Evolutionary conservation across 108 stramenopile species (phyloP).

Genomic region (Hondaea fermentalgiana): DNA sequence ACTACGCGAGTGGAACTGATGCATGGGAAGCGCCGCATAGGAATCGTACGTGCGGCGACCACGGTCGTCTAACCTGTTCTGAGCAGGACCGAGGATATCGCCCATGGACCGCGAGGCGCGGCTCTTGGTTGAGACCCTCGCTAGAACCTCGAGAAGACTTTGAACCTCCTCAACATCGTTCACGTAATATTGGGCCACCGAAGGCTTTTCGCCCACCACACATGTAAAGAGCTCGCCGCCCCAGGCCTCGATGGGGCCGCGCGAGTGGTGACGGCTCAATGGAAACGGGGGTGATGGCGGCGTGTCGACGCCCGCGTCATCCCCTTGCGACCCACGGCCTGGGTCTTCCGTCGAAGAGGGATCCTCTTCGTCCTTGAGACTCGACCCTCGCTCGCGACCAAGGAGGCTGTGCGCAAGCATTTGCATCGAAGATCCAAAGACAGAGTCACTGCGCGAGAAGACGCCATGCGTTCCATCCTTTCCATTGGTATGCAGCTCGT

Average conservation of each 20-base stretch:
- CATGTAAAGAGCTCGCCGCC: slow-evolving; percentile 61
- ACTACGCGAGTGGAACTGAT: not conserved
- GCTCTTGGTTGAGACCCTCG: not conserved
- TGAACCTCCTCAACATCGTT: slow-evolving; percentile 85
- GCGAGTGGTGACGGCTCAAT: slow-evolving; percentile 43
- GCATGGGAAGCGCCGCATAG: not conserved
- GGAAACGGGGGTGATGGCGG: slow-evolving; percentile 60
- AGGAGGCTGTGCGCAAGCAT: slow-evolving; percentile 18
- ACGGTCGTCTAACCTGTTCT: not conserved
- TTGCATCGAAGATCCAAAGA: not conserved
- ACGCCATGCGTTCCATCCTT: slow-evolving; percentile 40
- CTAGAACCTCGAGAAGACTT: slow-evolving; percentile 43
- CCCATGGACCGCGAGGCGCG: not conserved
- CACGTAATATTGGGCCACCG: slow-evolving; percentile 81
- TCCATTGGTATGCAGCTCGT: slow-evolving; percentile 56
- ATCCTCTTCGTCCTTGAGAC: not conserved
- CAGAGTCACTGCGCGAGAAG: not conserved
- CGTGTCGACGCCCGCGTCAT: not conserved
- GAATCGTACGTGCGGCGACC: not conserved
- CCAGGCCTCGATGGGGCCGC: slow-evolving; percentile 68
- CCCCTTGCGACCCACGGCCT: not conserved
- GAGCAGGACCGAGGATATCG: not conserved
- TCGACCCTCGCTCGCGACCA: slow-evolving; percentile 2
- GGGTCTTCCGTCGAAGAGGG: slow-evolving; percentile 3
- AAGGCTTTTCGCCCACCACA: slow-evolving; percentile 93